Percentiles rank a stretch among this genome's conserved stretches.
These are phyloP conservation scores for Thalassiosira livingstoniorum DNA, from an alignment of 352 stramenopile species.

Conservation along the genomic window DNA sequence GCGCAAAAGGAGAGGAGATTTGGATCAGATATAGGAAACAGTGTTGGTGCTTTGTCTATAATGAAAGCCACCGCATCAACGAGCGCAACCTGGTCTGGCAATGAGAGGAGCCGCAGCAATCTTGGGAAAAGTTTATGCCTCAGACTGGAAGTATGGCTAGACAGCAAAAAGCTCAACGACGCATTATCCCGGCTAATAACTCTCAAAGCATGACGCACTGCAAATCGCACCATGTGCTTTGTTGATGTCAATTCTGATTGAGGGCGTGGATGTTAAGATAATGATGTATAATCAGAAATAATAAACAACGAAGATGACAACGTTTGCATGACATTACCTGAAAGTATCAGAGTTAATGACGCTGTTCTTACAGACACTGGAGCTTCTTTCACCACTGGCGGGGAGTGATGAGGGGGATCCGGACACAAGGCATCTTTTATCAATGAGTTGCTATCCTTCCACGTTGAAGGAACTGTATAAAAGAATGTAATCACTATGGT, in stretches of 20 bases:
- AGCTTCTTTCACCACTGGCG: neutral
- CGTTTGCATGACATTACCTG: too few relatives aligned
- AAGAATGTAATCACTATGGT: conserved; percentile 70
- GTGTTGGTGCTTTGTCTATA: conserved; percentile 67
- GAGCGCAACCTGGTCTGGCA: conserved; percentile 79
- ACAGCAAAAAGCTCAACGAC: conserved; percentile 57
- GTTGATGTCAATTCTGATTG: conserved; percentile 78
- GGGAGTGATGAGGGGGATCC: conserved; percentile 11
- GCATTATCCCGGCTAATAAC: conserved; percentile 51
- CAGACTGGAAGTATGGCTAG: conserved; percentile 61
- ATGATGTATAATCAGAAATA: too few relatives aligned
- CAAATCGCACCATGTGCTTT: conserved; percentile 75
- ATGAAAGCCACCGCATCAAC: conserved; percentile 81
- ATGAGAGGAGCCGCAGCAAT: conserved; percentile 72
- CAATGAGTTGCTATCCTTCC: conserved; percentile 47
- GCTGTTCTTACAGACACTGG: conserved; percentile 52
- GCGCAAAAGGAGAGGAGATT: conserved; percentile 81
- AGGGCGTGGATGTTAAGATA: too few relatives aligned
- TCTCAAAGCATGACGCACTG: conserved; percentile 56
- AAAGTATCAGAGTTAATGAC: conserved; percentile 75
- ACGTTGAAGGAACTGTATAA: conserved; percentile 60
- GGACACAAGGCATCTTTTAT: conserved; percentile 66
- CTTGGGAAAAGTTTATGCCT: conserved; percentile 81
- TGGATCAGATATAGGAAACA: conserved; percentile 77
- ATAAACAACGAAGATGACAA: too few relatives aligned